Evolutionary conservation across 2,329 filamentous ascomycete species (phyloP).

Genomic region (Tolypocladium pustulatum): DNA sequence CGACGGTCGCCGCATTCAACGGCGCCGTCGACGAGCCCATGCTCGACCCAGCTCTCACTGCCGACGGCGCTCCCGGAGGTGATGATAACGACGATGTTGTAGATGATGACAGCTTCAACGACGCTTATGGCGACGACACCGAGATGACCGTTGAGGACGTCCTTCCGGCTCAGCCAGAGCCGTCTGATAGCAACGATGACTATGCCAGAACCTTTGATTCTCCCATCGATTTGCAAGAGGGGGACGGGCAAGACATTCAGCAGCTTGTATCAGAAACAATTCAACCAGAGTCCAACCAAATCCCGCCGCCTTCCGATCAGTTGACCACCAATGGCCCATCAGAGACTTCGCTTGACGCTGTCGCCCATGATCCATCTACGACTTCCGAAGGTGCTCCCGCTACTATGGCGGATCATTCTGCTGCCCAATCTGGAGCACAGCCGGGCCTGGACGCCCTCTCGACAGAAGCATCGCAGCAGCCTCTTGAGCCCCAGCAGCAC

Average conservation of each 20-base stretch:
- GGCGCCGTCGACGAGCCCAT: constrained; percentile 15
- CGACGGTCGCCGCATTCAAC: constrained; percentile 10
- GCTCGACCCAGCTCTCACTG: constrained; percentile 21
- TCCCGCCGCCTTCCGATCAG: constrained; percentile 28
- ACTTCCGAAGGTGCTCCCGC: constrained; percentile 11
- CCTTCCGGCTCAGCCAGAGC: constrained; percentile 17
- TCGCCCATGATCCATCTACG: constrained; percentile 20
- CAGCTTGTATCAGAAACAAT: constrained; percentile 32
- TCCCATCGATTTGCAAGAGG: constrained; percentile 26
- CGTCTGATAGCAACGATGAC: constrained; percentile 31
- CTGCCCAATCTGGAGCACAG: constrained; percentile 16
- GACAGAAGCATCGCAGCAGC: constrained; percentile 8
- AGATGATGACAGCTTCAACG: constrained; percentile 38
- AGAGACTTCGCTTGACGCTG: constrained; percentile 16
- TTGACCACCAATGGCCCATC: constrained; percentile 19
- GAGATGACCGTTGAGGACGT: constrained; percentile 6
- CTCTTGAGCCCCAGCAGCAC: constrained; percentile 10
- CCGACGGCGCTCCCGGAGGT: constrained; percentile 15
- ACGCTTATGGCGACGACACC: constrained; percentile 31
- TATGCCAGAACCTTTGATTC: constrained; percentile 43
- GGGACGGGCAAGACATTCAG: constrained; percentile 22
- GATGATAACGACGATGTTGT: constrained; percentile 25
- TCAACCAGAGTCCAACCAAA: constrained; percentile 30
- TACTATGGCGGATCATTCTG: constrained; percentile 2
- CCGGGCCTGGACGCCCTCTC: constrained; percentile 11